phyloP scores from a whole-genome alignment of 2,329 filamentous ascomycete genomes.

The Colletotrichum echinochloae region DNA sequence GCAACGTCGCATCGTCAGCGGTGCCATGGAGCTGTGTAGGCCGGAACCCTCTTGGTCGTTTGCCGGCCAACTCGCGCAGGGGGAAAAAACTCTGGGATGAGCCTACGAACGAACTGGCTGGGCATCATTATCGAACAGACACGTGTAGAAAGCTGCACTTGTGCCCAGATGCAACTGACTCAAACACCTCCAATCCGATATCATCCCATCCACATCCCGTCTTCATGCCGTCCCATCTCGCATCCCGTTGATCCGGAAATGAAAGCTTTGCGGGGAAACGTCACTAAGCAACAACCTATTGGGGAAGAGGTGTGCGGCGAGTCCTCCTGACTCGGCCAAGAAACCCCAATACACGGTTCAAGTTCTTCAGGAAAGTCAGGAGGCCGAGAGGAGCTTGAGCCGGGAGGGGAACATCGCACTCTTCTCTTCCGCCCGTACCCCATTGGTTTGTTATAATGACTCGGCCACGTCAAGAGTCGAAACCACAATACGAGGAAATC shows the following conservation, averaged over 20 bases:
- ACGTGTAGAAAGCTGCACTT: background rate
- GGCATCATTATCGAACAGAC: background rate
- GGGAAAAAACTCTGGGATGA: too few relatives aligned
- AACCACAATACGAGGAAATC: background rate
- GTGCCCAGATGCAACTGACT: background rate
- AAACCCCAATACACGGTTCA: background rate
- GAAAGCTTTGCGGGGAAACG: slow-evolving; percentile 19
- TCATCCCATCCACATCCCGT: background rate
- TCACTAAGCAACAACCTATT: background rate
- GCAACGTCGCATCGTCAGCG: background rate
- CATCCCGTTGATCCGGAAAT: background rate
- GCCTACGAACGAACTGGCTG: background rate
- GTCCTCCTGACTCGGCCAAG: background rate
- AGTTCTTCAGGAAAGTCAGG: background rate
- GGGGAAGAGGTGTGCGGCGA: background rate
- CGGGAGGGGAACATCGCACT: background rate
- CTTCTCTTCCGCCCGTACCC: background rate
- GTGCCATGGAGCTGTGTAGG: background rate
- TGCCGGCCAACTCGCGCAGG: background rate
- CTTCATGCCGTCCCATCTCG: too few relatives aligned
- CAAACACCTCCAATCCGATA: background rate
- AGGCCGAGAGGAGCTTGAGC: background rate
- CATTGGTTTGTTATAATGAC: background rate
- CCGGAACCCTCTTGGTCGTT: background rate
- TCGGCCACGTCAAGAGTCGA: background rate